Conservation (phyloP, 164 flowering plant genomes). For the Vitis amurensis region DNA sequence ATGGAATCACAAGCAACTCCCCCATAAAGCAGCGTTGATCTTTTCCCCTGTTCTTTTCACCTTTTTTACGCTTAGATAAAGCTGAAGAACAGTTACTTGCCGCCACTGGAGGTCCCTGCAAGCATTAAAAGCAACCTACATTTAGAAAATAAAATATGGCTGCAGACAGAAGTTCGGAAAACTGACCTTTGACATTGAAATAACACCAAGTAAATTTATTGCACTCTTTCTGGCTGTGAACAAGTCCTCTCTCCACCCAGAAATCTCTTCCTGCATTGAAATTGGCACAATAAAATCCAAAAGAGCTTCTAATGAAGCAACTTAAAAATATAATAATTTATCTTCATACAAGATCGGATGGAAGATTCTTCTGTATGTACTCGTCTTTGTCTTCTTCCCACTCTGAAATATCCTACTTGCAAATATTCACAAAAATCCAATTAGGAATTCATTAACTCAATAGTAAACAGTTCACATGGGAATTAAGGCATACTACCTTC, state of each 20-base stretch:
- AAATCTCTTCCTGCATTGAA: constrained; percentile 61
- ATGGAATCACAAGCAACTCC: constrained; percentile 77
- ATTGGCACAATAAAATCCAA: background rate
- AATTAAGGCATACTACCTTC: too few relatives aligned
- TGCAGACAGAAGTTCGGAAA: too few relatives aligned
- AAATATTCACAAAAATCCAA: constrained; percentile 9
- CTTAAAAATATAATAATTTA: background rate
- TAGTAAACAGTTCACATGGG: too few relatives aligned
- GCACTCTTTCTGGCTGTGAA: constrained; percentile 88
- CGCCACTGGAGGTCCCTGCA: constrained; percentile 66
- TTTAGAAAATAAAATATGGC: too few relatives aligned
- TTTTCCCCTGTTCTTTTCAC: constrained; percentile 56
- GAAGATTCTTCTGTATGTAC: constrained; percentile 78
- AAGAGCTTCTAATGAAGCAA: background rate
- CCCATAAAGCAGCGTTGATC: constrained; percentile 51
- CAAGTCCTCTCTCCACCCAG: constrained; percentile 78
- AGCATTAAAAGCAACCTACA: background rate
- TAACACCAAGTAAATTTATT: constrained; percentile 75
- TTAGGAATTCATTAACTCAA: too few relatives aligned
- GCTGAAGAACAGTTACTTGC: constrained; percentile 28
- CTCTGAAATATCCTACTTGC: constrained; percentile 60
- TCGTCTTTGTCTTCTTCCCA: constrained; percentile 91
- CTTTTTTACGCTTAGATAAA: constrained; percentile 66
- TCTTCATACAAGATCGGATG: constrained; percentile 70
- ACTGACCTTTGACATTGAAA: constrained; percentile 74